Base-by-base conservation (phyloP, 306 rosid genomes). In the Vigna reflexopilosa region DNA sequence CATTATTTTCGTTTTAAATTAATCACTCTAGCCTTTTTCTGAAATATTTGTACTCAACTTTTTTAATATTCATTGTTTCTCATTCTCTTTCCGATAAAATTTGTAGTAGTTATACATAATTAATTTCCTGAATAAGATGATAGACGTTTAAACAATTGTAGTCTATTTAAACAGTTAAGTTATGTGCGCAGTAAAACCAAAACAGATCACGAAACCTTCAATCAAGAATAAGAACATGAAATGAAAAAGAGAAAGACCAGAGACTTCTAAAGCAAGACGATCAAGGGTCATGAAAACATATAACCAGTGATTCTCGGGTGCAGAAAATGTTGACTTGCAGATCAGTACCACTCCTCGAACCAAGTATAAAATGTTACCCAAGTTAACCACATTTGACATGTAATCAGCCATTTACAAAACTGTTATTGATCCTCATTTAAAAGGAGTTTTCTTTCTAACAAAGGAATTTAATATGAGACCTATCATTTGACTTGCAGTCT, bases 261-360 rank as follows among this genome's bases (percentile, higher is more conserved):
- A 75, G 38, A 42, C 67, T 69, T 59, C 72, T 34, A 49, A 67
- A 75, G 68, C 64, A 54, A 44, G 36, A 14, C 61, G 72, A 13
- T 26, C 66, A 67, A 28, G 15, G 67, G 14, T 34, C 24, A 72
- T n/a, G 19, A 47, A 56, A 82, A 30, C 32, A 75, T 61, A 45
- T 57, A 65, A 55, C 12, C 62, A 72, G 22, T 32, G 36, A 36
- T 45, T 47, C 50, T 22, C 14, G 8, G 5, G 63, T 55, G 34
- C 36, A 67, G 19, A 62, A 20, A 11, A 69, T 58, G 30, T 42
- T 30, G 19, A 44, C 49, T 55, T 44, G 61, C 48, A 71, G 30
- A 64, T 70, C 47, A 54, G 69, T 47, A 76, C 77, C 47, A 63
- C 20, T 50, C 30, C 67, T 58, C 26, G 4, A n/a, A 30, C 67